Evolutionary conservation across 345 rosid genomes (phyloP).

Genomic region (Conringia planisiliqua): DNA sequence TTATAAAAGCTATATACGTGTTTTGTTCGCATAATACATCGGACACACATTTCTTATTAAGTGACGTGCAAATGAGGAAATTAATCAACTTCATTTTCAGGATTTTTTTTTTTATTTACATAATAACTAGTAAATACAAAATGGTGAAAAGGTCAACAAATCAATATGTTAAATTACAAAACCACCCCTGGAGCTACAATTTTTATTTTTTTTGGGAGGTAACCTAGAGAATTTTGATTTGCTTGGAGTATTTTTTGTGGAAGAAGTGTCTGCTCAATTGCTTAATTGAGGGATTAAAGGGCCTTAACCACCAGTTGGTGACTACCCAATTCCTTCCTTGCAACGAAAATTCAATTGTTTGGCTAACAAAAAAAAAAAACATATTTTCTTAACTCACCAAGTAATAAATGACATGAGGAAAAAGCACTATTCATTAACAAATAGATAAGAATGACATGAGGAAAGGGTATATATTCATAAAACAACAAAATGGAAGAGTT

Average conservation of each 20-base stretch:
- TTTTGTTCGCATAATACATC: conserved; percentile 1
- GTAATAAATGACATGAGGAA: neutral
- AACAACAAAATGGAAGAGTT: neutral
- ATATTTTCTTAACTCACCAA: neutral
- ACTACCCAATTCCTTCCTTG: conserved; percentile 24
- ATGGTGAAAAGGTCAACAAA: conserved; percentile 12
- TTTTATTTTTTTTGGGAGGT: neutral
- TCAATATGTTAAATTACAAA: neutral
- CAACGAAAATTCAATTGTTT: conserved; percentile 10
- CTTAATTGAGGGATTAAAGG: conserved; percentile 54
- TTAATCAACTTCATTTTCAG: neutral
- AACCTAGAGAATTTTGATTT: conserved; percentile 7
- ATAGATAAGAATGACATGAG: neutral
- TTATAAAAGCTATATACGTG: neutral
- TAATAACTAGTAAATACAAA: neutral
- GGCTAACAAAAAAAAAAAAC: neutral
- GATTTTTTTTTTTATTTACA: neutral
- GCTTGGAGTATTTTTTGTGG: conserved; percentile 20
- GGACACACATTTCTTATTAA: conserved; percentile 26
- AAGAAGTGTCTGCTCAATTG: conserved; percentile 40
- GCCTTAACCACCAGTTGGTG: conserved; percentile 76
- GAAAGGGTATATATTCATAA: neutral
- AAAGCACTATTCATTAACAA: neutral
- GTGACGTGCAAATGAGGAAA: conserved; percentile 38
- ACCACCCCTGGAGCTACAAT: neutral